Percentiles rank a stretch among this genome's conserved stretches.
phyloP scores from a whole-genome alignment of 352 stramenopile species.

The Phytophthora idaei region DNA sequence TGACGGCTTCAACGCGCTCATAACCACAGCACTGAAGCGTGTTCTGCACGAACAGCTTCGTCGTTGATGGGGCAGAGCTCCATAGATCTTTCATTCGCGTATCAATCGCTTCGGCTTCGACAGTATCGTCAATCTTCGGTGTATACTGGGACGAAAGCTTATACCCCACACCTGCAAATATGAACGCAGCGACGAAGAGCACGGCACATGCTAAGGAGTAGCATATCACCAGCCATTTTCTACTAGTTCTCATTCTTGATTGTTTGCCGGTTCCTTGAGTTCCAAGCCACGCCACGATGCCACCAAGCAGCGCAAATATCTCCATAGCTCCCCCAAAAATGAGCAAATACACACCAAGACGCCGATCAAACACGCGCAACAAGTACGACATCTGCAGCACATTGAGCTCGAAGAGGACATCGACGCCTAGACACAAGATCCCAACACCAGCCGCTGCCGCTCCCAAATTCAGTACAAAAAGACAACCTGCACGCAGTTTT shows the following conservation, averaged over 20 bases:
- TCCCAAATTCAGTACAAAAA: conserved; percentile 23
- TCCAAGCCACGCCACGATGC: conserved; percentile 36
- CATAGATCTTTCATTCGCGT: conserved; percentile 36
- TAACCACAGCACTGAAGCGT: conserved; percentile 56
- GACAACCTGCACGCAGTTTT: conserved; percentile 16
- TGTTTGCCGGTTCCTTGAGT: conserved; percentile 5
- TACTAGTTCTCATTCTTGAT: conserved; percentile 1
- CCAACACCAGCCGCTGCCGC: conserved; percentile 36
- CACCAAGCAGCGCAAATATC: conserved; percentile 40
- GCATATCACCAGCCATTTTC: conserved; percentile 31
- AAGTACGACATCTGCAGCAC: conserved; percentile 69
- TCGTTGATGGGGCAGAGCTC: conserved; percentile 32
- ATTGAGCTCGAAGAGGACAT: conserved; percentile 69
- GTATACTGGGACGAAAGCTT: conserved; percentile 36
- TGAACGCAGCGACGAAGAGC: conserved; percentile 52
- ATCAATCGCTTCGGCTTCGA: conserved; percentile 13
- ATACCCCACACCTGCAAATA: conserved; percentile 41
- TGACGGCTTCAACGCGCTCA: conserved; percentile 29
- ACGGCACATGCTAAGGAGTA: conserved; percentile 42
- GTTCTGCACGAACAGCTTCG: conserved; percentile 61
- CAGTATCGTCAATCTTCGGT: background rate
- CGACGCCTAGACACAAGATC: conserved; percentile 51
- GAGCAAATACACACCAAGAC: conserved; percentile 58
- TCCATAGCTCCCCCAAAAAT: conserved; percentile 42
- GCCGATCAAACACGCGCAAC: conserved; percentile 57